Percentiles rank a stretch among this genome's conserved stretches.
Evolutionary conservation across 495 filamentous ascomycete genomes (phyloP).

Genomic region (Filosporella fistucella): DNA sequence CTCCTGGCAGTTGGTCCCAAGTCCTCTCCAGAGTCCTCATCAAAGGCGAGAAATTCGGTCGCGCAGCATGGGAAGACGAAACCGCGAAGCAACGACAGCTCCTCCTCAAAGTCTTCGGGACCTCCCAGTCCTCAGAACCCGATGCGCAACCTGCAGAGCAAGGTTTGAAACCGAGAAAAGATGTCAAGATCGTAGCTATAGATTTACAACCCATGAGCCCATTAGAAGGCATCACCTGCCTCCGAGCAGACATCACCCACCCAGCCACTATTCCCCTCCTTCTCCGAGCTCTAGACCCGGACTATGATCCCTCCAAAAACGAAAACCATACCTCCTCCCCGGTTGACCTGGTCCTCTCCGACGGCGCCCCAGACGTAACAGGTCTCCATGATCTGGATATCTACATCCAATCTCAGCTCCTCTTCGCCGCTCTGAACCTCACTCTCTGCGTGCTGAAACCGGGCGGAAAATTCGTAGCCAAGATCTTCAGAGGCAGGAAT

Average conservation of each 20-base stretch:
- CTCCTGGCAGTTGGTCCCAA: constrained; percentile 94
- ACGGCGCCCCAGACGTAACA: constrained; percentile 95
- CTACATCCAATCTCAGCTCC: constrained; percentile 92
- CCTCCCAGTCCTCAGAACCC: constrained; percentile 6
- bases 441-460: constrained; percentile 86
- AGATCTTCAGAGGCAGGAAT: constrained; percentile 92
- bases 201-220: constrained; percentile 95
- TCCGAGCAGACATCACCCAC: constrained; percentile 95
- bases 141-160: constrained; percentile 14
- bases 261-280: constrained; percentile 89
- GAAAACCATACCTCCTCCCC: constrained; percentile 50
- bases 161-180: constrained; percentile 51
- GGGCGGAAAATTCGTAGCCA: constrained; percentile 94
- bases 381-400: constrained; percentile 96
- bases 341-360: constrained; percentile 88
- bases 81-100: constrained; percentile 55
- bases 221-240: constrained; percentile 82
- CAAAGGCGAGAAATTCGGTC: constrained; percentile 84
- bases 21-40: constrained; percentile 90
- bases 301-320: constrained; percentile 51
- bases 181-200: constrained; percentile 91
- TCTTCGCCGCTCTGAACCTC: constrained; percentile 89
- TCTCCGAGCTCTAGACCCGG: constrained; percentile 75
- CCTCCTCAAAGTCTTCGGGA: constrained; percentile 39
- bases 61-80: constrained; percentile 79